Evolutionary conservation across 768 basidiomycete species (phyloP), one percentile per base, ranked within the genome.

Genomic region (Inosperma sp.): DNA sequence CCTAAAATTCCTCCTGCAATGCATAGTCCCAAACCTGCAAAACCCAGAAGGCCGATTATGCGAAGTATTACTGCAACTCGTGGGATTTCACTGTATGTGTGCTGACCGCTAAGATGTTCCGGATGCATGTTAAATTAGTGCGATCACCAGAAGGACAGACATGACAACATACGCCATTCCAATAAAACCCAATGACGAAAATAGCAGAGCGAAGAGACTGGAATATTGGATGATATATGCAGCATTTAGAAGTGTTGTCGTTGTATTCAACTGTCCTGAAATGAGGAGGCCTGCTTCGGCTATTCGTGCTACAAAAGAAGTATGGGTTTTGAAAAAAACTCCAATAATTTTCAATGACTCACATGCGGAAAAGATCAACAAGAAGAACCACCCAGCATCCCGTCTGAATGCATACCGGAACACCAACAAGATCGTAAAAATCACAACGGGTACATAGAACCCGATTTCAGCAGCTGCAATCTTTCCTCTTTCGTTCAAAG

Each of bases 311-410:
- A 46, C 8, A 9, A 10, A 23, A 35, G 9, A 35, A 43, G 33
- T 17, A 33, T 22, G 8, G 47, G n/a, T 29, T n/a, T 35, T n/a
- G 12, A 44, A 8, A 30, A 35, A 2, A 13, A 45, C 33, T 10
- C 5, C 31, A 25, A 14, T n/a, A 40, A 34, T 22, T 26, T 3
- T 16, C 5, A 9, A 34, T 10, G 26, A 70, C 80, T 61, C 54
- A 83, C 84, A 65, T 36, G 77, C 54, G 9, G 82, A 74, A 54
- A 87, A 84, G 10, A 83, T 65, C 37, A 78, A 70, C n/a, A 86
- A 71, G 55, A 79, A 78, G n/a, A 86, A 63, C 83, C 83, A 88
- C 52, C 82, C 85, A 25, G 75, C 79, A 62, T 82, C 77, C 35
- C 75, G 71, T 50, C 77, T 64, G 56, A 84, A 72, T 31, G 76